phyloP scores from a whole-genome alignment of 768 basidiomycete genomes.

The Tulasnella calospora region DNA sequence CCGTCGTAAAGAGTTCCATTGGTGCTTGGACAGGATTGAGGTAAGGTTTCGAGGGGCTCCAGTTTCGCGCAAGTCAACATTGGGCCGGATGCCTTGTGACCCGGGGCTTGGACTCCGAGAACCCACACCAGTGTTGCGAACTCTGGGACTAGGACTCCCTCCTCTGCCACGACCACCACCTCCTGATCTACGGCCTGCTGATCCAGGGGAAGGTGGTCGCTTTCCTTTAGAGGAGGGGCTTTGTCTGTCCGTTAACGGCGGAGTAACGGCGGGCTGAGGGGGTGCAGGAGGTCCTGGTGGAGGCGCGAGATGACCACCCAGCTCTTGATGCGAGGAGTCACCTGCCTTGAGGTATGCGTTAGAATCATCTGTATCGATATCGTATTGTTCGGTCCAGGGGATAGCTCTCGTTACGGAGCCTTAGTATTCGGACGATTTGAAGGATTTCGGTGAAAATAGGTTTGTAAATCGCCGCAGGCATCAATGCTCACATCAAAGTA shows the following conservation, averaged over 20 bases:
- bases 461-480: neutral
- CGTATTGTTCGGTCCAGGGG: neutral
- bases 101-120: neutral
- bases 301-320: neutral
- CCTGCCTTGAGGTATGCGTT: neutral
- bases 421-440: neutral
- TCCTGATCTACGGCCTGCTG: neutral
- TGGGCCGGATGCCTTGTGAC: neutral
- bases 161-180: neutral
- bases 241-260: neutral
- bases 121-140: neutral
- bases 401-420: neutral
- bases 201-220: neutral
- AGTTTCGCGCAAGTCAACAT: neutral
- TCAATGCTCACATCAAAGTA: neutral
- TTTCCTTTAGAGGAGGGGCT: neutral
- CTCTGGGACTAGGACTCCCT: neutral
- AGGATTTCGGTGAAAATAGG: neutral
- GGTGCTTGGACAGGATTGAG: neutral
- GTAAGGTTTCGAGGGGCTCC: neutral
- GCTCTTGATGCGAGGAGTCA: neutral
- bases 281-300: neutral
- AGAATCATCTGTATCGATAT: neutral
- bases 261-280: neutral
- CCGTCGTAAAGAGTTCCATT: neutral